phyloP scores from a whole-genome alignment of 495 filamentous ascomycete genomes.

The Neurospora sp. region DNA sequence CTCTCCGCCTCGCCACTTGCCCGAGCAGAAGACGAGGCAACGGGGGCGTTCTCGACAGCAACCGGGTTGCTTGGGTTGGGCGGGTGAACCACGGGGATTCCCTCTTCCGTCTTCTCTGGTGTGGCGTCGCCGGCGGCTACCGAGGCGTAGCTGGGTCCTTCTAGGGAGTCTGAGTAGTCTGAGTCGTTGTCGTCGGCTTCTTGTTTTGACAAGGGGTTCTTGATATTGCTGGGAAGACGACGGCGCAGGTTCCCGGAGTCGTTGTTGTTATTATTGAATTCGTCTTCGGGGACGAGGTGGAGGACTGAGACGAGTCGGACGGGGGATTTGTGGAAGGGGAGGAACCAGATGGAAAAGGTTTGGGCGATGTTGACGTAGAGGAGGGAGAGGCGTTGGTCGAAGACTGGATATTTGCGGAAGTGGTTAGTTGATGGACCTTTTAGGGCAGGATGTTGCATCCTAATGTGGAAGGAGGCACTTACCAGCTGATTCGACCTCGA shows the following conservation, averaged over 20 bases:
- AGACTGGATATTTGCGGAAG: slow-evolving; percentile 35
- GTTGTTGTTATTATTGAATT: slow-evolving; percentile 6
- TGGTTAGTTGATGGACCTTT: background rate
- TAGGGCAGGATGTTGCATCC: background rate
- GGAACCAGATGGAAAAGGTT: slow-evolving; percentile 63
- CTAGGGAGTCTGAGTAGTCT: background rate
- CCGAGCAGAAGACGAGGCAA: background rate
- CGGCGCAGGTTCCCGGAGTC: background rate
- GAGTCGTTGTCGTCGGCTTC: background rate
- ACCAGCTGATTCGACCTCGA: slow-evolving; percentile 63
- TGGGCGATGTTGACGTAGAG: slow-evolving; percentile 65
- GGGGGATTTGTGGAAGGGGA: slow-evolving; percentile 59
- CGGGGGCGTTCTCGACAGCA: background rate
- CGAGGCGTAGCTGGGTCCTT: slow-evolving; percentile 13
- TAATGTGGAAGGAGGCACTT: slow-evolving; percentile 9
- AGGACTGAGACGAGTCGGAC: slow-evolving; percentile 69
- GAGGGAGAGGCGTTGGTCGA: slow-evolving; percentile 50
- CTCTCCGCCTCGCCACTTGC: background rate
- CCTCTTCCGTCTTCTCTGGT: background rate
- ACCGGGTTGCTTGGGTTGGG: background rate
- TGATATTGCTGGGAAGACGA: background rate
- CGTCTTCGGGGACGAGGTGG: slow-evolving; percentile 35
- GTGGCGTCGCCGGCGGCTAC: slow-evolving; percentile 7
- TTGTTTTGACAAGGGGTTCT: background rate
- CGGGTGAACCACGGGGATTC: background rate